These are phyloP conservation scores for Dentipellis sp. DNA, from an alignment of 768 basidiomycete species.

Conservation along the genomic window DNA sequence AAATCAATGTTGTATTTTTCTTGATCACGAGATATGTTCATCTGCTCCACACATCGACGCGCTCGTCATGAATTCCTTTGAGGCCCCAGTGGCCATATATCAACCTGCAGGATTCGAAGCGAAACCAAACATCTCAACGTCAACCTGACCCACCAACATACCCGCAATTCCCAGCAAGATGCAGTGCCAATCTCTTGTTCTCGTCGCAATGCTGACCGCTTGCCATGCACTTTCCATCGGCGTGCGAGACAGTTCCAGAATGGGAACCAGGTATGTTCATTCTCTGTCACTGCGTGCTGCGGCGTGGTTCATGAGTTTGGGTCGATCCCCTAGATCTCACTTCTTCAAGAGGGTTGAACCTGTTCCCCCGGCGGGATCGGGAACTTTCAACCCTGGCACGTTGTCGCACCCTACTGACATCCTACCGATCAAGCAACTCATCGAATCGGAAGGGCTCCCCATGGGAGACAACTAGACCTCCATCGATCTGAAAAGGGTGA, in stretches of 20 bases:
- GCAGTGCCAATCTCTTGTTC: neutral
- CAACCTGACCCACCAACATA: neutral
- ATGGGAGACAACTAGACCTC: no score
- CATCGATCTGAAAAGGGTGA: no score
- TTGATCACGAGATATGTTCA: neutral
- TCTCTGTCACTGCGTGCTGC: no score
- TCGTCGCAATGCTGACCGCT: neutral
- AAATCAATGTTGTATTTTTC: neutral
- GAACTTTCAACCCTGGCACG: conserved; percentile 1
- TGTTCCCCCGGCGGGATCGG: neutral
- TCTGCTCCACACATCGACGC: neutral
- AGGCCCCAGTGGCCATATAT: no score
- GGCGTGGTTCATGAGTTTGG: no score
- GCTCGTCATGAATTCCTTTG: no score
- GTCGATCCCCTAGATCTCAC: neutral
- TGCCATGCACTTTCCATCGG: neutral
- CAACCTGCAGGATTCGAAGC: no score
- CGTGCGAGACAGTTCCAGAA: neutral
- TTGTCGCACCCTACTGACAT: neutral
- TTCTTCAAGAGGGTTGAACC: neutral
- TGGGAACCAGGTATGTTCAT: no score
- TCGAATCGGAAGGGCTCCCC: neutral
- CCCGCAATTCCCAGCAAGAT: neutral
- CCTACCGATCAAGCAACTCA: neutral
- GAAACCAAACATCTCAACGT: neutral